A percentile compares a stretch with the other conserved stretches of the same genome.
Conservation (phyloP, 2,329 filamentous ascomycete species). For the Zasmidium citrigriseum region DNA sequence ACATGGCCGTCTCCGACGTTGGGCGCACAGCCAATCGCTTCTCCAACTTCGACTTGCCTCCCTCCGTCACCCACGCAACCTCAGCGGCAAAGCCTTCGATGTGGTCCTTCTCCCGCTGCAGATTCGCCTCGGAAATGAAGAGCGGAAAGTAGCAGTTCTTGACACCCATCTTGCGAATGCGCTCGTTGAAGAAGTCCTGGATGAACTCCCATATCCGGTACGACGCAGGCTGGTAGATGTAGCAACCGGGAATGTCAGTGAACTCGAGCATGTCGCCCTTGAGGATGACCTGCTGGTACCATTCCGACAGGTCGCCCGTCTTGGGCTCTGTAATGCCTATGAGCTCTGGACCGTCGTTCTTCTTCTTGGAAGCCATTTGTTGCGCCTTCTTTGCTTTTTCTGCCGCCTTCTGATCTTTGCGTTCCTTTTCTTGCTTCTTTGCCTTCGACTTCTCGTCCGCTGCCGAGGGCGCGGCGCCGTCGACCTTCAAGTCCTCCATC, state of each 20-base stretch:
- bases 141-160: slow-evolving; percentile 97
- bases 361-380: slow-evolving; percentile 35
- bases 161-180: slow-evolving; percentile 88
- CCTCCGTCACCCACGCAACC: slow-evolving; percentile 85
- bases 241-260: slow-evolving; percentile 97
- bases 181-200: slow-evolving; percentile 58
- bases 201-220: slow-evolving; percentile 70
- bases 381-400: slow-evolving; percentile 30
- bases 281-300: slow-evolving; percentile 97
- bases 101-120: slow-evolving; percentile 87
- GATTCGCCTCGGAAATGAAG: slow-evolving; percentile 88
- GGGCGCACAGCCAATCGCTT: slow-evolving; percentile 71
- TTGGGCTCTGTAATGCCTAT: slow-evolving; percentile 89
- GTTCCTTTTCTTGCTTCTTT: slow-evolving; percentile 37
- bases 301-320: slow-evolving; percentile 82
- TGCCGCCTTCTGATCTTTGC: slow-evolving; percentile 34
- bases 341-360: slow-evolving; percentile 62
- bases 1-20: slow-evolving; percentile 81
- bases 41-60: slow-evolving; percentile 90
- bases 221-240: slow-evolving; percentile 77
- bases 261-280: slow-evolving; percentile 98
- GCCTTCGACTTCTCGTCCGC: slow-evolving; percentile 29
- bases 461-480: slow-evolving; percentile 11
- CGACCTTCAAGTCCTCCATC: slow-evolving; percentile 31
- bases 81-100: slow-evolving; percentile 98